Evolutionary conservation across 495 filamentous ascomycete genomes (phyloP), one percentile per base, ranked within the genome.

Genomic region (Astrothelium macrocarpum): DNA sequence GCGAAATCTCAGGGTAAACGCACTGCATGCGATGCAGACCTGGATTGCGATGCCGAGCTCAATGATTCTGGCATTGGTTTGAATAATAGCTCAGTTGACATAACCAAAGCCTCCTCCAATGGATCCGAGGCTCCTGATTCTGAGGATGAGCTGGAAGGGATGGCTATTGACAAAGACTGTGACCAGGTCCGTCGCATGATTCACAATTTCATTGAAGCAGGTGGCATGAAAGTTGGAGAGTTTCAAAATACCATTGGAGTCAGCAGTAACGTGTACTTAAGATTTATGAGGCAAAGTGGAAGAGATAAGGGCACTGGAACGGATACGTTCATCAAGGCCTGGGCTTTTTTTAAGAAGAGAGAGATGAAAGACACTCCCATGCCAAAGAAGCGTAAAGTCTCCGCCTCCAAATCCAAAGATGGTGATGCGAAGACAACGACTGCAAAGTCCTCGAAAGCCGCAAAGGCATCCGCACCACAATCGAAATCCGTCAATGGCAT

Each of bases 211-310:
- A 67, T 81, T 65, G 75, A 78, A 34, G 66, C 72, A 4, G 77
- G 78, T 53, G 75, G 76, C 59, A 80, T 79, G 75, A 81, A 76
- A 60, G 76, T 78, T 63, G 71, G 75, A 16, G 78, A 78, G 36
- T 81, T 83, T 64, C 68, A 70, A 16, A 64, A 68, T 2, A 71
- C 74, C 26, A 75, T 81, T 28, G 74, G 73, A n/a, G 71, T 73
- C 39, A 75, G 60, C 62, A 53, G 31, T 58, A 71, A 39, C 12
- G 60, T 64, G 1, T 71, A 79, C 28, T 66, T 12, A 28, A 67
- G 66, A 14, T 81, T 80, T 64, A 69, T 81, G 67, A 66, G 62
- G 12, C 69, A 74, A 53, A 67, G 65, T 9, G 78, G 78, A 5
- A 43, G 59, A 1, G 49, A 60, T 59, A 78, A 77, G 43, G 75